Evolutionary conservation across 2,329 filamentous ascomycete genomes (phyloP).

Genomic region (Apiospora pterosperma): DNA sequence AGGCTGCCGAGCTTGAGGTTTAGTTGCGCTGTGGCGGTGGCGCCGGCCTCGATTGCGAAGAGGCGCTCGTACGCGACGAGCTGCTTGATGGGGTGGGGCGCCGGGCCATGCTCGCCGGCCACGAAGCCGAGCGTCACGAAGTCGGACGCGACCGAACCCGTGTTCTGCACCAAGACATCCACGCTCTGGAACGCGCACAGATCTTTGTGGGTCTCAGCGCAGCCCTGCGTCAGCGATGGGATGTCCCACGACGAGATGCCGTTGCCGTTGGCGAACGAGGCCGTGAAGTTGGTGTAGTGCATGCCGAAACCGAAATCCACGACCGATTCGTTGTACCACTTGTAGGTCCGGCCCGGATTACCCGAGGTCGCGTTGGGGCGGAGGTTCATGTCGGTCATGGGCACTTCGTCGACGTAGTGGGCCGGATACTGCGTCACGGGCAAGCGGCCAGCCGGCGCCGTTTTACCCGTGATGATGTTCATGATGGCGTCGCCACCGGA

Average conservation of each 20-base stretch:
- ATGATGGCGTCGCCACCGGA: constrained; percentile 46
- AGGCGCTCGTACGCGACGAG: constrained; percentile 41
- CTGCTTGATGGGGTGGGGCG: constrained; percentile 41
- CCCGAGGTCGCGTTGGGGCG: constrained; percentile 32
- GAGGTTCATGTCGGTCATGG: constrained; percentile 47
- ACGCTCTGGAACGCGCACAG: constrained; percentile 36
- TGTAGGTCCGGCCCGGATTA: constrained; percentile 45
- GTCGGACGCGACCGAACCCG: constrained; percentile 35
- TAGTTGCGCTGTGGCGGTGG: constrained; percentile 26
- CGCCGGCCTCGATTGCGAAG: constrained; percentile 20
- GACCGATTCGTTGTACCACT: constrained; percentile 43
- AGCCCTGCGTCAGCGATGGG: constrained; percentile 27
- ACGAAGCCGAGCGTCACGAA: constrained; percentile 43
- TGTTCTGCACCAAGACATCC: constrained; percentile 36
- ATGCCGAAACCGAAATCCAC: constrained; percentile 43
- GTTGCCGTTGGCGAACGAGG: constrained; percentile 7
- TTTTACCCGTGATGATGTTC: constrained; percentile 43
- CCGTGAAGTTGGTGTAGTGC: constrained; percentile 44
- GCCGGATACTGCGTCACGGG: constrained; percentile 47
- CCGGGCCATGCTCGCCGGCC: constrained; percentile 32
- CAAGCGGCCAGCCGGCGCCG: constrained; percentile 42
- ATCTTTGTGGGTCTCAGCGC: constrained; percentile 29
- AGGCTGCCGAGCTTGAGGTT: constrained; percentile 41
- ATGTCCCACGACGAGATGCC: constrained; percentile 22
- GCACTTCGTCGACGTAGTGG: constrained; percentile 38